phyloP scores from a whole-genome alignment of 495 filamentous ascomycete species.

The Hypomontagnella monticulosa region DNA sequence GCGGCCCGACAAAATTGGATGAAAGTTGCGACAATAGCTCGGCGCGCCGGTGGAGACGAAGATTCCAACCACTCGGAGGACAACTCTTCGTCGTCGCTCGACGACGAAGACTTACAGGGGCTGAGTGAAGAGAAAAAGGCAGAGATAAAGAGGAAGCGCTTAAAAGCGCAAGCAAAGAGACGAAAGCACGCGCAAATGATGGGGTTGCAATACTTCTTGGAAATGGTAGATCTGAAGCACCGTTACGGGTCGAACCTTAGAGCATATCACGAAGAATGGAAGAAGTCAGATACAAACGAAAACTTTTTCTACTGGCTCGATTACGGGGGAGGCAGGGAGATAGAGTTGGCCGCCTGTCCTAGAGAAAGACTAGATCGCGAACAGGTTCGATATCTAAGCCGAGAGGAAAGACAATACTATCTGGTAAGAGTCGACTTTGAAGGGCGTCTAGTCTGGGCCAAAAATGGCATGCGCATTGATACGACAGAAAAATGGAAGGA shows the following conservation, averaged over 20 bases:
- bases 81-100: constrained; percentile 43
- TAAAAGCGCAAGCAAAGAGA: constrained; percentile 56
- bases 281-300: constrained; percentile 74
- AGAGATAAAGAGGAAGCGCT: constrained; percentile 49
- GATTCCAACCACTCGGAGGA: constrained; percentile 51
- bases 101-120: constrained; percentile 48
- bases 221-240: constrained; percentile 93
- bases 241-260: constrained; percentile 85
- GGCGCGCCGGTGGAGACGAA: constrained; percentile 72
- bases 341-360: constrained; percentile 68
- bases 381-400: constrained; percentile 75
- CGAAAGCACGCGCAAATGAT: constrained; percentile 75
- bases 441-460: constrained; percentile 79
- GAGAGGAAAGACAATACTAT: constrained; percentile 77
- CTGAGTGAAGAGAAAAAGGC: constrained; percentile 50
- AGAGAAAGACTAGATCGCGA: constrained; percentile 74
- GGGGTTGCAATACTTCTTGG: constrained; percentile 90
- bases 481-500: constrained; percentile 81
- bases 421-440: constrained; percentile 73
- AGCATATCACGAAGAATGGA: constrained; percentile 88
- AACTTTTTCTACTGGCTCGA: constrained; percentile 99
- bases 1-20: constrained; percentile 76
- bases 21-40: constrained; percentile 73
- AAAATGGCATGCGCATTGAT: constrained; percentile 78
- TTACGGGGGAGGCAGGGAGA: constrained; percentile 71